Evolutionary conservation across 2,329 filamentous ascomycete genomes (phyloP).

Genomic region (Stagonosporopsis cucurbitacearum): DNA sequence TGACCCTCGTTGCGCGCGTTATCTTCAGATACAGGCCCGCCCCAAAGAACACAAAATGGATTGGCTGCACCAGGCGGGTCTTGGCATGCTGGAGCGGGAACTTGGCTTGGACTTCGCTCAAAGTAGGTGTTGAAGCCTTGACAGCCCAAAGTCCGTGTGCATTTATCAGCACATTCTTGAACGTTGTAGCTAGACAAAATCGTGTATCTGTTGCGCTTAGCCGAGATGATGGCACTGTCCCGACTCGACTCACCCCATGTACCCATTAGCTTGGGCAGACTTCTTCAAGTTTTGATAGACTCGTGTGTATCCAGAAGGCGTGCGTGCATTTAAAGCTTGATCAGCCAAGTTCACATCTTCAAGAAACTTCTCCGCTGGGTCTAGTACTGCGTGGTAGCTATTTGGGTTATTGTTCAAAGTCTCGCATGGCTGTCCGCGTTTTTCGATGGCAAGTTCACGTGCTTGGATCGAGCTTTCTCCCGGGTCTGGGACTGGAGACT

Average conservation of each 20-base stretch:
- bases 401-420: no score
- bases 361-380: neutral
- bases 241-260: neutral
- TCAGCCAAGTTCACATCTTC: neutral
- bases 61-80: neutral
- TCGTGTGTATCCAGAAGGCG: neutral
- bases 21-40: neutral
- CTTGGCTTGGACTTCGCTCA: conserved; percentile 2
- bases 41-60: conserved; percentile 1
- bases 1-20: conserved; percentile 3
- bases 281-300: neutral
- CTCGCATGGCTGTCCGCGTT: no score
- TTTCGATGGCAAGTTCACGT: no score
- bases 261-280: neutral
- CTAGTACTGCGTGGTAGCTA: no score
- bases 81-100: neutral
- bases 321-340: neutral
- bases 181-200: neutral
- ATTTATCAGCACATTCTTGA: neutral
- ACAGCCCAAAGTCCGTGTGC: neutral
- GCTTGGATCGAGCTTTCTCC: neutral
- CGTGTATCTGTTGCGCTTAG: no score
- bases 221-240: neutral
- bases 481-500: neutral
- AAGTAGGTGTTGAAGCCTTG: conserved; percentile 5